Base-by-base conservation (phyloP, 2,329 filamentous ascomycete species). In the Aspergillus novofumigatus region DNA sequence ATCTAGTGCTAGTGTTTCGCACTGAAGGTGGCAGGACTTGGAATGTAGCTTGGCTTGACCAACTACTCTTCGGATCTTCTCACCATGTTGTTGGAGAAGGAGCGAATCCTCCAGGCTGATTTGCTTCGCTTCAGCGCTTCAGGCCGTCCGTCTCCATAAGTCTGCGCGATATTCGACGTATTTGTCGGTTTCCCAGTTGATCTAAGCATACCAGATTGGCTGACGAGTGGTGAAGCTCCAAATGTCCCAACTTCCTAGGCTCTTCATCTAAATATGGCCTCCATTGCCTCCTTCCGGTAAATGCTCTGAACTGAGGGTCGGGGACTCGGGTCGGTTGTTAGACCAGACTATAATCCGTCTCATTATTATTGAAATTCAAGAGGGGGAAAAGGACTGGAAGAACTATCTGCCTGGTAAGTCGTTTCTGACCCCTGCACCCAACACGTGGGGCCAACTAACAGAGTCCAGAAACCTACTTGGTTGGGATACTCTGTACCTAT, bases 371-470 rank as follows among this genome's bases (percentile, higher is more conserved):
- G 0, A 14, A 14, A 17, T 35, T 5, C 32, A 5, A 35, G 32
- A 14, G 32, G 4, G 8, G 5, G 2, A 35, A 5, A 14, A 35
- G 29, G 28, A 29, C 28, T 29, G 9, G 28, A 29, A 14, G 29
- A 32, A 14, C 29, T 4, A 32, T 32, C 17, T 44, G 20, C n/a
- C n/a, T 44, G 3, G 29, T 41, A 20, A 28, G 49, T 32, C 28
- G 21, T 21, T 51, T 45, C n/a, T 51, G 42, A 47, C 57, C 58
- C 49, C 55, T 53, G 58, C 52, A 49, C 58, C 41, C 52, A 59
- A 53, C 58, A 58, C 55, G 55, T 58, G 58, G 58, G 58, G 52
- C 55, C 49, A 38, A 49, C 57, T 52, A 49, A 44, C 54, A 49
- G 51, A 49, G 42, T 55, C 49, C 49, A 53, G 52, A 23, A 21